phyloP scores from a whole-genome alignment of 139 green algal species.

The Chlorokybus atmophyticus region DNA sequence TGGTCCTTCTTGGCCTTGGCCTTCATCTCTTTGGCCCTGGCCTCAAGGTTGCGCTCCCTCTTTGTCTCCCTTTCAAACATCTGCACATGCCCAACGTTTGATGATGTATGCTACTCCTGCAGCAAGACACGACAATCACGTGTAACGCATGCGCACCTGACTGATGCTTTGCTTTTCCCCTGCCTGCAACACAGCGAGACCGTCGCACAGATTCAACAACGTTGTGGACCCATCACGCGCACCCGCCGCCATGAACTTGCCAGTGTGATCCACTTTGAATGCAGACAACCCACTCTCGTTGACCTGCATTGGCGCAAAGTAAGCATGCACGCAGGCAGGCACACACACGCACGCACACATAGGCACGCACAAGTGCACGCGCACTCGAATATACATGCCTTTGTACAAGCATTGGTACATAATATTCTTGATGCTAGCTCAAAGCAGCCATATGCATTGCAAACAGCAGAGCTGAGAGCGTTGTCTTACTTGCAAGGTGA shows the following conservation, averaged over 20 bases:
- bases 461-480: no score
- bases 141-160: background rate
- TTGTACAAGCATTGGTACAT: no score
- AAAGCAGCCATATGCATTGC: no score
- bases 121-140: no score
- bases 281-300: slow-evolving; percentile 43
- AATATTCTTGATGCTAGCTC: no score
- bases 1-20: slow-evolving; percentile 24
- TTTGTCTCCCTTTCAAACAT: slow-evolving; percentile 50
- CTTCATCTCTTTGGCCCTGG: slow-evolving; percentile 75
- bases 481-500: slow-evolving; percentile 45
- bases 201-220: slow-evolving; percentile 57
- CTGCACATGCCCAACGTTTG: no score
- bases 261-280: slow-evolving; percentile 49
- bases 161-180: slow-evolving; percentile 64
- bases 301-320: slow-evolving; percentile 15
- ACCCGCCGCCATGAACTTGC: slow-evolving; percentile 49
- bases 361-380: no score
- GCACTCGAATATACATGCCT: no score
- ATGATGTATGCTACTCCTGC: no score
- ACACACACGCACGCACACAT: no score
- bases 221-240: slow-evolving; percentile 47
- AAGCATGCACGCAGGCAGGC: background rate
- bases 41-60: slow-evolving; percentile 83
- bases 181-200: slow-evolving; percentile 52